phyloP scores from a whole-genome alignment of 2,329 filamentous ascomycete species.

The Daldinia sp. region DNA sequence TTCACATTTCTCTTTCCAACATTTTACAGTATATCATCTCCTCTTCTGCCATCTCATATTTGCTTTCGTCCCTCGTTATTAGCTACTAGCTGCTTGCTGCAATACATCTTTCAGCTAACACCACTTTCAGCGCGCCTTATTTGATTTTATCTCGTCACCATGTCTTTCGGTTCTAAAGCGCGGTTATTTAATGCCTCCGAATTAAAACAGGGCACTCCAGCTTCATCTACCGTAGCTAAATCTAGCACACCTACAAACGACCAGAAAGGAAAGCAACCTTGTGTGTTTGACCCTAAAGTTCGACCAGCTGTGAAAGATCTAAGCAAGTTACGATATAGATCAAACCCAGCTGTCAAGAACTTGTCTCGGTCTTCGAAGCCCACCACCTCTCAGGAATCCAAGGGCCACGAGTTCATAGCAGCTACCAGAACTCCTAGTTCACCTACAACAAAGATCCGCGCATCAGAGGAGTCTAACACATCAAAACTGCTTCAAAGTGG shows the following conservation, averaged over 20 bases:
- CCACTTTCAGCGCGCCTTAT: not conserved
- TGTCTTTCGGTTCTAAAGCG: conserved; percentile 15
- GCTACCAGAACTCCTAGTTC: not conserved
- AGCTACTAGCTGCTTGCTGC: not conserved
- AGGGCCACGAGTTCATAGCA: not conserved
- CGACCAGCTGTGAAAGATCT: conserved; percentile 27
- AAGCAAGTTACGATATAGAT: conserved; percentile 6
- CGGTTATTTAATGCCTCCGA: not conserved
- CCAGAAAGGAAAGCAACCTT: not conserved
- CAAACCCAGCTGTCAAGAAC: conserved; percentile 18
- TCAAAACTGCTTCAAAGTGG: not conserved
- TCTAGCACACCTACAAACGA: not conserved
- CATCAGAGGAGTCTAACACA: not conserved
- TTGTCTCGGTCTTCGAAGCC: conserved; percentile 8
- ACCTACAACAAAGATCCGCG: not conserved
- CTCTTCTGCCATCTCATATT: not conserved
- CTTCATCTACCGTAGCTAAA: not conserved
- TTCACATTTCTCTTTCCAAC: not conserved
- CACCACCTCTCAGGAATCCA: conserved; percentile 3
- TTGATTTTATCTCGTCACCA: conserved; percentile 14
- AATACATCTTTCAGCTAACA: not conserved
- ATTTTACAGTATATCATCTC: not conserved
- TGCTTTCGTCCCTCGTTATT: not conserved
- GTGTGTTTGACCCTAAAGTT: not conserved
- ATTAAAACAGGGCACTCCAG: not conserved